Evolutionary conservation across 1,139 yeast species (phyloP).

Genomic region (Taphrina populina): DNA sequence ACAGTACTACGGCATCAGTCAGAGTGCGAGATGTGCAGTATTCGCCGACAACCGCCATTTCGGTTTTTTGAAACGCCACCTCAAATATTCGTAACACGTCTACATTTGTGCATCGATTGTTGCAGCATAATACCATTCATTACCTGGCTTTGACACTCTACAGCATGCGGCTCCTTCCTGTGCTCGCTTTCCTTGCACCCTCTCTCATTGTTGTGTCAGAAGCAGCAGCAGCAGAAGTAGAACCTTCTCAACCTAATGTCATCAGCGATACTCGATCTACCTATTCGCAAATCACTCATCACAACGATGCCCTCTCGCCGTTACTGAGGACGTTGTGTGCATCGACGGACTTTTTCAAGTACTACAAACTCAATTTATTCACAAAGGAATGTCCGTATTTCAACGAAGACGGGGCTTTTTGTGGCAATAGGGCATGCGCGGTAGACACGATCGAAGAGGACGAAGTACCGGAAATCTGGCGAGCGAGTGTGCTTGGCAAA

Average conservation of each 20-base stretch:
- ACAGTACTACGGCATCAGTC: too few species aligned
- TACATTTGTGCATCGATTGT: too few species aligned
- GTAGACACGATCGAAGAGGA: conserved; percentile 65
- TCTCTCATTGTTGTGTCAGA: neutral
- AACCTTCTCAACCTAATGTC: neutral
- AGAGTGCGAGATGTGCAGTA: too few species aligned
- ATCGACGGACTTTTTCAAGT: conserved; percentile 70
- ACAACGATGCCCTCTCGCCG: conserved; percentile 44
- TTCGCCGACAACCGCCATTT: too few species aligned
- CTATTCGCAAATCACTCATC: conserved; percentile 5
- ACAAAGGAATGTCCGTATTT: conserved; percentile 82
- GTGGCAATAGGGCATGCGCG: conserved; percentile 92
- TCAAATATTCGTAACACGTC: too few species aligned
- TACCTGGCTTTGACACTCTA: too few species aligned
- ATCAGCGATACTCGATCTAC: conserved; percentile 19
- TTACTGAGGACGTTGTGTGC: conserved; percentile 48
- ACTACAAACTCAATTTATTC: conserved; percentile 81
- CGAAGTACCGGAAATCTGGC: conserved; percentile 68
- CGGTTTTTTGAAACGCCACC: too few species aligned
- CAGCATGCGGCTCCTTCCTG: neutral
- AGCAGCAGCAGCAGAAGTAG: too few species aligned
- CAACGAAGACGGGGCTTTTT: conserved; percentile 70
- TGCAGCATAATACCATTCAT: too few species aligned
- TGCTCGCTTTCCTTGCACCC: conserved; percentile 8
- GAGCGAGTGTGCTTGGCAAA: conserved; percentile 70